These are phyloP conservation scores for Aureobasidium pullulans DNA, from an alignment of 2,329 filamentous ascomycete species.

Conservation along the genomic window DNA sequence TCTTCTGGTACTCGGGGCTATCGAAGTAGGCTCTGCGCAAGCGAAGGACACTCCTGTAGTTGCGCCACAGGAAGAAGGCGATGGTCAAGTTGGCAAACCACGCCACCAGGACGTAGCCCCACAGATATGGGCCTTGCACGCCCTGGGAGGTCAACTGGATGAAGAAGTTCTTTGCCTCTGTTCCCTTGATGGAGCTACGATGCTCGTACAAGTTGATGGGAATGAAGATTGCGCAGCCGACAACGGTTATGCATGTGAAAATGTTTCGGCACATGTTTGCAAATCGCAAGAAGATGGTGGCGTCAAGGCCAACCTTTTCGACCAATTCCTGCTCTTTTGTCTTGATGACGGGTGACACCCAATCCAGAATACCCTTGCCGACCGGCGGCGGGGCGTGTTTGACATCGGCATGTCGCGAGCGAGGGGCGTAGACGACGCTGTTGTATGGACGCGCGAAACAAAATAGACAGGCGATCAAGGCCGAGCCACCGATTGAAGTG, in stretches of 20 bases:
- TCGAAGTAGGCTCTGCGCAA: constrained; percentile 76
- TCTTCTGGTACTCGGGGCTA: constrained; percentile 79
- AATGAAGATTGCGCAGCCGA: constrained; percentile 71
- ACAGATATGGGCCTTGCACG: constrained; percentile 43
- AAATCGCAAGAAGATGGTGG: constrained; percentile 82
- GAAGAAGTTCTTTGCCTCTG: constrained; percentile 33
- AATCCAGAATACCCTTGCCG: constrained; percentile 80
- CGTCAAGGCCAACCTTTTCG: constrained; percentile 82
- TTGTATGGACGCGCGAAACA: constrained; percentile 87
- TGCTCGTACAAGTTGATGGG: constrained; percentile 61
- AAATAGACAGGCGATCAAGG: constrained; percentile 70
- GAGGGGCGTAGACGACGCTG: constrained; percentile 86
- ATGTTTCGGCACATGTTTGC: constrained; percentile 88
- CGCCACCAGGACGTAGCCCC: constrained; percentile 52
- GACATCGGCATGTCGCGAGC: constrained; percentile 84
- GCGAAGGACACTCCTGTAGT: constrained; percentile 66
- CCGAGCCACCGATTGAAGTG: constrained; percentile 69
- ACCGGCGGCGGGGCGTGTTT: constrained; percentile 82
- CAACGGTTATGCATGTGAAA: constrained; percentile 62
- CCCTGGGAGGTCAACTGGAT: constrained; percentile 51
- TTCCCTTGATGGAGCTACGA: constrained; percentile 23
- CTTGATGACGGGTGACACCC: constrained; percentile 70
- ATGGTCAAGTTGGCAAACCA: constrained; percentile 68
- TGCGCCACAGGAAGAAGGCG: constrained; percentile 78
- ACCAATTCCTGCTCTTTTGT: constrained; percentile 73